Evolutionary conservation across 768 basidiomycete genomes (phyloP).

Genomic region (Leccinum subgranulosum): DNA sequence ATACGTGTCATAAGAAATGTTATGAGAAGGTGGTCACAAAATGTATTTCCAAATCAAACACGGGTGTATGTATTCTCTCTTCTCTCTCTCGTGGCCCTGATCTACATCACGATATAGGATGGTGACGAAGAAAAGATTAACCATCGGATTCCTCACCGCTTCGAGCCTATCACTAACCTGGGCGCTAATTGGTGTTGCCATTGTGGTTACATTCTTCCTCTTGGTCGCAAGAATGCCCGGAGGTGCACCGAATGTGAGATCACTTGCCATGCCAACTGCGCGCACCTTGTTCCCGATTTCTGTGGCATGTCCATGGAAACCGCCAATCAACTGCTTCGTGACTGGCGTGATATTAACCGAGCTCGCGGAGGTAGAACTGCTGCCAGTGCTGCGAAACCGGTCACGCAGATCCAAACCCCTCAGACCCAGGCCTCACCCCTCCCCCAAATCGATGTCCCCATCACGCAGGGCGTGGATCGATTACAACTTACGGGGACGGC

Average conservation of each 20-base stretch:
- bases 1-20: constrained; percentile 99
- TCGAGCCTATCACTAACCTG: constrained; percentile 94
- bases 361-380: constrained; percentile 47
- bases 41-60: constrained; percentile 96
- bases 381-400: constrained; percentile 31
- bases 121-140: constrained; percentile 99
- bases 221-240: constrained; percentile 94
- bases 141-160: constrained; percentile 97
- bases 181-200: constrained; percentile 99
- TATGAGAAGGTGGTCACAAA: constrained; percentile 99
- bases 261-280: constrained; percentile 96
- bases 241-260: constrained; percentile 95
- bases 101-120: constrained; percentile 48
- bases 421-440: constrained; percentile 31
- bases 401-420: constrained; percentile 31
- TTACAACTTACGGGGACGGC: constrained; percentile 41
- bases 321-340: constrained; percentile 86
- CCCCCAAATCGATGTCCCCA: constrained; percentile 33
- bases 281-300: constrained; percentile 98
- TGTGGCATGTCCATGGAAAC: constrained; percentile 99
- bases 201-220: constrained; percentile 96
- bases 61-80: constrained; percentile 62
- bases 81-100: neutral
- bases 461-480: constrained; percentile 40
- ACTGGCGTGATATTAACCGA: constrained; percentile 89